phyloP scores from a whole-genome alignment of 495 filamentous ascomycete species.

The Neurospora tetraspora region DNA sequence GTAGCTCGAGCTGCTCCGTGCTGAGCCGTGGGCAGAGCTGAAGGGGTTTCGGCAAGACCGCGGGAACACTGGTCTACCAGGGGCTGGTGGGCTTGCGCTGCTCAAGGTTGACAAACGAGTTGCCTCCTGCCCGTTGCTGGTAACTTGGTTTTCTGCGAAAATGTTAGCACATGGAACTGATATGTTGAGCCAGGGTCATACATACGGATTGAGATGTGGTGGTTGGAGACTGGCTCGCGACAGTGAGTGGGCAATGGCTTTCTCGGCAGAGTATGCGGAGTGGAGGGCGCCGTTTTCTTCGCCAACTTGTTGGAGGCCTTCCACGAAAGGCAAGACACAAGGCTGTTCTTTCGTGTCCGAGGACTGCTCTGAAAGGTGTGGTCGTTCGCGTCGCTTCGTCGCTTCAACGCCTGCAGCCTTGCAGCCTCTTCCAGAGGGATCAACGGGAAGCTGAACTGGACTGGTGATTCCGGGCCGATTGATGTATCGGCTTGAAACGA shows the following conservation, averaged over 20 bases:
- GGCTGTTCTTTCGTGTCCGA: conserved; percentile 13
- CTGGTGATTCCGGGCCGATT: conserved; percentile 3
- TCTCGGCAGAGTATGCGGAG: conserved; percentile 3
- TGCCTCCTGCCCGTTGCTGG: background rate
- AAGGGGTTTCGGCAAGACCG: conserved; percentile 10
- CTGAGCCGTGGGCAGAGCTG: conserved; percentile 3
- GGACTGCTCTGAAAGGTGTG: conserved; percentile 7
- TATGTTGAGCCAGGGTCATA: background rate
- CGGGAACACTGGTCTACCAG: conserved; percentile 2
- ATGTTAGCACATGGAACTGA: background rate
- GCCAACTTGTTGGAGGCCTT: conserved; percentile 2
- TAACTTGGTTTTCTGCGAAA: background rate
- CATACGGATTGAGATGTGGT: background rate
- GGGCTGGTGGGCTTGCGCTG: background rate
- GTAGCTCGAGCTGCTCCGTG: conserved; percentile 2
- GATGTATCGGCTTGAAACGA: background rate
- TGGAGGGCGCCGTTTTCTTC: conserved; percentile 10
- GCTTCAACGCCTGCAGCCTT: conserved; percentile 9
- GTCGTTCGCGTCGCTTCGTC: conserved; percentile 12
- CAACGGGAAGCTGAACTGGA: conserved; percentile 16
- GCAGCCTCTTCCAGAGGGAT: conserved; percentile 19
- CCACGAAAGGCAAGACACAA: conserved; percentile 6
- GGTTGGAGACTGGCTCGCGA: background rate
- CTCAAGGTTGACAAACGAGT: background rate
- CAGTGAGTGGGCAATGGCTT: conserved; percentile 10